A percentile compares a stretch with the other conserved stretches of the same genome.
Evolutionary conservation across 176 grass and related monocot species (phyloP).

Genomic region (Calamus simplicifolius): DNA sequence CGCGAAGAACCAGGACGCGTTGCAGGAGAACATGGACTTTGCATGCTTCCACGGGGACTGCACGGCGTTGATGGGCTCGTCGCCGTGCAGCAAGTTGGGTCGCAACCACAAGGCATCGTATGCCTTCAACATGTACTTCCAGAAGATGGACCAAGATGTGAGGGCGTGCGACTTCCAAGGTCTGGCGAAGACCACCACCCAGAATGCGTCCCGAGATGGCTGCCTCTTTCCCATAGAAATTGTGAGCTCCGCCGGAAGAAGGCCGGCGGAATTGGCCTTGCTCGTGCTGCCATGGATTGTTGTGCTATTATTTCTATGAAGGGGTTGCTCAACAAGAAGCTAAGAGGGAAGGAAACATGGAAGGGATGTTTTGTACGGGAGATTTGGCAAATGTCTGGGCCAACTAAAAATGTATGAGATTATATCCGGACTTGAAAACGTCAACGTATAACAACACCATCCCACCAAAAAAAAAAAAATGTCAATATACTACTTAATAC

Average conservation of each 20-base stretch:
- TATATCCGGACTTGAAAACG: too few relatives aligned
- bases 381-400: too few relatives aligned
- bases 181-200: constrained; percentile 50
- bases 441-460: too few relatives aligned
- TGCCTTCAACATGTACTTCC: constrained; percentile 98
- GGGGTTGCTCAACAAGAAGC: neutral
- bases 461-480: too few relatives aligned
- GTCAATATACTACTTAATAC: too few relatives aligned
- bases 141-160: constrained; percentile 87
- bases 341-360: too few relatives aligned
- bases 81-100: constrained; percentile 51
- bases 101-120: constrained; percentile 58
- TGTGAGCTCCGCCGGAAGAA: constrained; percentile 20
- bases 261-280: neutral
- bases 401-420: too few relatives aligned
- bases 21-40: constrained; percentile 45
- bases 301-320: constrained; percentile 32
- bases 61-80: constrained; percentile 53
- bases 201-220: constrained; percentile 39
- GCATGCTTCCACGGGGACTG: constrained; percentile 67
- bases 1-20: constrained; percentile 25
- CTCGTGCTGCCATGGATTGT: constrained; percentile 11
- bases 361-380: too few relatives aligned
- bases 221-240: constrained; percentile 67
- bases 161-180: constrained; percentile 74